Evolutionary conservation across 1,284 basidiomycete genomes (phyloP).

Genomic region (Malassezia equina): DNA sequence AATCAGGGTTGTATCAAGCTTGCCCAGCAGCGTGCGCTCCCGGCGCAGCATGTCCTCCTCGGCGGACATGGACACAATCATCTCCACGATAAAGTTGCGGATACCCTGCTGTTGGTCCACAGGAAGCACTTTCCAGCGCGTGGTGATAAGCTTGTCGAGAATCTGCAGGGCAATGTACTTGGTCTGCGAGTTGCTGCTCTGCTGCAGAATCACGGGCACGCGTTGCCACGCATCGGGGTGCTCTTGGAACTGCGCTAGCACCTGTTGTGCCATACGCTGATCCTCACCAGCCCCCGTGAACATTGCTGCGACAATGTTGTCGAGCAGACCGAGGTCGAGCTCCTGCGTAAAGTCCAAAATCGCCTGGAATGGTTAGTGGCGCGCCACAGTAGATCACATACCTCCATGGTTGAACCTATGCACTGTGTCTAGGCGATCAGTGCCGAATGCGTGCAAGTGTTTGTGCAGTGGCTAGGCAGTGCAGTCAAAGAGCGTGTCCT

Average conservation of each 20-base stretch:
- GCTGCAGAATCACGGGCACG: conserved; percentile 86
- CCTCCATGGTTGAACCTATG: conserved; percentile 14
- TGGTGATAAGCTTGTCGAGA: conserved; percentile 64
- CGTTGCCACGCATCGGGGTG: conserved; percentile 96
- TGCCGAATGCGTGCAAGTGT: not conserved
- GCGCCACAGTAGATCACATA: conserved; percentile 6
- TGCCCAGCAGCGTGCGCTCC: conserved; percentile 93
- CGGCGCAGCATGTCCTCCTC: conserved; percentile 66
- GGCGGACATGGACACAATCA: conserved; percentile 82
- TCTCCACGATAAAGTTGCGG: conserved; percentile 88
- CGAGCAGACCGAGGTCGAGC: conserved; percentile 43
- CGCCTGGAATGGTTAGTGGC: conserved; percentile 16
- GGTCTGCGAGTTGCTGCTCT: conserved; percentile 72
- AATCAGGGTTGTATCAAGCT: conserved; percentile 90
- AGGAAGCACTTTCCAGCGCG: conserved; percentile 90
- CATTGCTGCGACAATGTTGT: conserved; percentile 44
- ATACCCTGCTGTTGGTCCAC: conserved; percentile 72
- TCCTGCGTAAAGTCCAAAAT: conserved; percentile 46
- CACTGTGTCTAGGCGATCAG: not conserved
- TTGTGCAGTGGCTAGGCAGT: not conserved
- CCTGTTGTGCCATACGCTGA: conserved; percentile 43
- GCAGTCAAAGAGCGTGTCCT: not conserved
- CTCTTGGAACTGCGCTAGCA: conserved; percentile 71
- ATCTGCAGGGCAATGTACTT: conserved; percentile 54
- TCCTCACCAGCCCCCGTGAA: conserved; percentile 36